Evolutionary conservation across 2,329 filamentous ascomycete species (phyloP), one percentile per base, ranked within the genome.

Genomic region (Ophiostoma tasmaniense): DNA sequence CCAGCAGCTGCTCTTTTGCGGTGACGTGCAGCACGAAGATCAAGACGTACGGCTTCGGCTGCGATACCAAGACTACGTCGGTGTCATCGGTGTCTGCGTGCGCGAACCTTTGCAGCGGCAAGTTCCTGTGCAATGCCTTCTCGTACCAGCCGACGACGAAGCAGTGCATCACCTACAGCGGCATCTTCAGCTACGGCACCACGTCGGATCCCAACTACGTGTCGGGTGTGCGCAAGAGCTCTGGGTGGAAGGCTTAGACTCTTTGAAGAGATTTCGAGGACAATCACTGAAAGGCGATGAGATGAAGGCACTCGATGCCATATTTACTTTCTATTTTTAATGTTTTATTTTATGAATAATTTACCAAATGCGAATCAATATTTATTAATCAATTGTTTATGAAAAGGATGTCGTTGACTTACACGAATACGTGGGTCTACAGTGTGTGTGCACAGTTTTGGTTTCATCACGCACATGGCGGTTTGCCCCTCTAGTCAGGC

Each of bases 41-140:
- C 20, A n/a, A 35, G 37, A 17, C 65, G 8, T 22, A 28, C 2
- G 64, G 28, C 66, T 25, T 2, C 55, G 28, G 39, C 61, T 66
- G 52, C 37, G 17, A 10, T 13, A 30, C 66, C 35, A 39, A 37
- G 67, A 30, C 42, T 39, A 39, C 59, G 14, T n/a, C n/a, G 11
- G n/a, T 52, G 59, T 7, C 2, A 11, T 37, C 52, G n/a, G 39
- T 67, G 25, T 37, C 35, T 4, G n/a, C 67, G 22, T 71, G 70
- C 66, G 67, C 59, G 64, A 37, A 13, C 64, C 33, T 30, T 35
- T n/a, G 17, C 37, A 2, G 11, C n/a, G 11, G 4, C 35, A 28
- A 28, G 37, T n/a, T 39, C 22, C 14, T 22, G 37, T 72, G 71
- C 71, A 67, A 68, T 25, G 42, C 35, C 67, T 72, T 69, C n/a